Evolutionary conservation across 192 early-diverging fungal genomes (phyloP), one percentile per base, ranked within the genome.

Genomic region (Dimargaris verticillata): DNA sequence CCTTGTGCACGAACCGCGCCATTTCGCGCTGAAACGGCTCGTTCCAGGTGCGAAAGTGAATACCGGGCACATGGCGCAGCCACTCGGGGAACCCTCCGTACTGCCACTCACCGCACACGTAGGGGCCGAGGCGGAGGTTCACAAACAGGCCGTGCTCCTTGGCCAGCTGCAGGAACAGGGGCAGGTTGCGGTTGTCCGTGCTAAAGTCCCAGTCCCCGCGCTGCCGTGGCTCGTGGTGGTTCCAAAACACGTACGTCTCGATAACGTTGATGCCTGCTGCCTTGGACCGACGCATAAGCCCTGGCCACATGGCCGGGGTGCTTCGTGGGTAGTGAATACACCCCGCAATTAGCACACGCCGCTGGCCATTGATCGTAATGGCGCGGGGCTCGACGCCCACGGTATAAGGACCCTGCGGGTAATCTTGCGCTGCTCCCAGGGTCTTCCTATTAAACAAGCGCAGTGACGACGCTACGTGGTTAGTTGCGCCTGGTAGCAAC

Each of bases 211-310:
- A 80, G 3, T 62, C 18, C 48, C 80, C 77, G 22, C 18, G 61
- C 18, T 64, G 60, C 7, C 53, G 62, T 7, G 33, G 33, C 64
- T 84, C 82, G 59, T 84, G 80, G 38, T 79, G 67, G 68, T 80
- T 80, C 82, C 82, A 84, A 61, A 82, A 82, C 26, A 84, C 82
- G 46, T 82, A 80, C 5, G 80, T 82, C 57, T 82, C 80, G 65
- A 84, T 76, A 45, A 72, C 72, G 63, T 80, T 80, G 55, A 81
- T 66, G 18, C 80, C 80, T 29, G 68, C 70, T 22, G 9, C 24
- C 53, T 79, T 80, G 54, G 71, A 72, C 57, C 71, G 69, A 26
- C 69, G 63, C 66, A 83, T 68, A 20, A 81, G 62, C 43, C 64
- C 62, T 43, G 74, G 77, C 79, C 82, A 83, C 74, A 78, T 73